These are phyloP conservation scores for Ustilago bromivora DNA, from an alignment of 1,284 basidiomycete genomes.

Conservation along the genomic window DNA sequence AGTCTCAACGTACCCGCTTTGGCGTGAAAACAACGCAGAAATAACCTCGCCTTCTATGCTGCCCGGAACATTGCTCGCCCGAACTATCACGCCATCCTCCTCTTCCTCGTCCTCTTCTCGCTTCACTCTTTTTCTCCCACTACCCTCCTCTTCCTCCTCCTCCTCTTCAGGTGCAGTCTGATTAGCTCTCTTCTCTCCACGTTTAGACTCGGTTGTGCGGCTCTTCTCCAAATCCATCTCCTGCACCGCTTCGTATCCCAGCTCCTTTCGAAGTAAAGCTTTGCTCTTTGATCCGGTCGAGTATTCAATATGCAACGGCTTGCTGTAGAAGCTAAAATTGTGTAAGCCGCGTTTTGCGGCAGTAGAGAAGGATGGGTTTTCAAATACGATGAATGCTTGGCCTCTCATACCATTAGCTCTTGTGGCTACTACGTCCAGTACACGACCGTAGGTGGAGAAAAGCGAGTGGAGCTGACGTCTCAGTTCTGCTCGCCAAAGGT, in stretches of 20 bases:
- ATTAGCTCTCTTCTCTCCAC: constrained; percentile 10
- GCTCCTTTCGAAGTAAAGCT: constrained; percentile 74
- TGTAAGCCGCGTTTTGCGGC: constrained; percentile 89
- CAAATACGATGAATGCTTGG: constrained; percentile 96
- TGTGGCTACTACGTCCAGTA: constrained; percentile 94
- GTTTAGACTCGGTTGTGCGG: constrained; percentile 8
- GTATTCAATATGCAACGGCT: constrained; percentile 83
- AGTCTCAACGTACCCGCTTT: neutral
- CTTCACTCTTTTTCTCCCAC: constrained; percentile 66
- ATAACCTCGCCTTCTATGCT: constrained; percentile 10
- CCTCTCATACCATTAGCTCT: constrained; percentile 89
- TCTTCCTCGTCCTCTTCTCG: constrained; percentile 39
- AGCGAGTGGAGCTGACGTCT: constrained; percentile 85
- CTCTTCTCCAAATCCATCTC: constrained; percentile 43
- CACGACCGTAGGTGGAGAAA: constrained; percentile 90
- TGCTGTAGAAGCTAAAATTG: constrained; percentile 93
- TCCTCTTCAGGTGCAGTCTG: constrained; percentile 72
- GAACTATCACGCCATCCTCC: constrained; percentile 30
- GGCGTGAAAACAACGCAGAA: constrained; percentile 13
- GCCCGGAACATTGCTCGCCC: constrained; percentile 79
- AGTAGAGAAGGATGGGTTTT: constrained; percentile 86
- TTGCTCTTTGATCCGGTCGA: constrained; percentile 82
- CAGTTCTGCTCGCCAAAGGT: constrained; percentile 74
- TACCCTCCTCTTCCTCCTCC: constrained; percentile 74
- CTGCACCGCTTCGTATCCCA: constrained; percentile 56